phyloP scores from a whole-genome alignment of 2,329 filamentous ascomycete genomes.

The Fusarium nisikadoi region DNA sequence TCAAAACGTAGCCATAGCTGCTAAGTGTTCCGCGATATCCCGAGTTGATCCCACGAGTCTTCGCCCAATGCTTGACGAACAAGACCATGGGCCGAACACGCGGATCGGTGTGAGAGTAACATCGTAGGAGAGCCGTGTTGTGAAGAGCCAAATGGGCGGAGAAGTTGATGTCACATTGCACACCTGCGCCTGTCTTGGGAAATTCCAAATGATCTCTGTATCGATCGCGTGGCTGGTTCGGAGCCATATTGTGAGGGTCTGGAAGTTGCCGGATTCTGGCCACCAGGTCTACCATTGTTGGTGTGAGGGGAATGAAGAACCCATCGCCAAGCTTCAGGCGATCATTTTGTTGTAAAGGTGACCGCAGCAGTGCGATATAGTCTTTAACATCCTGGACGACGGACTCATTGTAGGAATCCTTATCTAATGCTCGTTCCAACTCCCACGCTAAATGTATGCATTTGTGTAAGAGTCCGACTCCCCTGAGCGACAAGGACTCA shows the following conservation, averaged over 20 bases:
- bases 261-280: constrained; percentile 57
- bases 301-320: constrained; percentile 52
- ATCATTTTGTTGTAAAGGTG: constrained; percentile 44
- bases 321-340: constrained; percentile 14
- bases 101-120: constrained; percentile 82
- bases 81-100: constrained; percentile 82
- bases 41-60: constrained; percentile 84
- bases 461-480: constrained; percentile 62
- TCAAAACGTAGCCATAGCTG: constrained; percentile 90
- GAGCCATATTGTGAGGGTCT: constrained; percentile 61
- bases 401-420: constrained; percentile 56
- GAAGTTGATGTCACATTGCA: constrained; percentile 94
- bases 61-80: constrained; percentile 93
- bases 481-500: constrained; percentile 49
- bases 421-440: constrained; percentile 64
- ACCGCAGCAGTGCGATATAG: constrained; percentile 63
- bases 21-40: constrained; percentile 87
- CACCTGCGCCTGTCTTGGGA: constrained; percentile 79
- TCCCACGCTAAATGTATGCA: constrained; percentile 65
- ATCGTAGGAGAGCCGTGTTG: constrained; percentile 84
- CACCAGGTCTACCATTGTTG: constrained; percentile 49
- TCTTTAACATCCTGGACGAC: constrained; percentile 53
- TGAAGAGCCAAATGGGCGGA: constrained; percentile 84
- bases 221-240: constrained; percentile 63
- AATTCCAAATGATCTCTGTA: constrained; percentile 77